A percentile compares a stretch with the other conserved stretches of the same genome.
Evolutionary conservation across 345 rosid genomes (phyloP).

Genomic region (Eucalyptus regnans): DNA sequence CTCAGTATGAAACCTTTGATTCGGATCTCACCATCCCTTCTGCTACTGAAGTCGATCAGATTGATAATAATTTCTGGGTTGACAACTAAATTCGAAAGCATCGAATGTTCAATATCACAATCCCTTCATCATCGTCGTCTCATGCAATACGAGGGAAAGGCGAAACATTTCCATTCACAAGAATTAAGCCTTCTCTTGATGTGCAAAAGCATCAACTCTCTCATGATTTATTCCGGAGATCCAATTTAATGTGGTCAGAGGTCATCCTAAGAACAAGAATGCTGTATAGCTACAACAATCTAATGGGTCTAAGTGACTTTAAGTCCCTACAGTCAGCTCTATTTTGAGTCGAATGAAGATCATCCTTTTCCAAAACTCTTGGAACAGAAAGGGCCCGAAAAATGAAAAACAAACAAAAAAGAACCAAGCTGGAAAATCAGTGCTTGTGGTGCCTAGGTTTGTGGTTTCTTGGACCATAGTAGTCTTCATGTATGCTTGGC

Average conservation of each 20-base stretch:
- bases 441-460: slow-evolving; percentile 34
- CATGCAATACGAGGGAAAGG: not conserved
- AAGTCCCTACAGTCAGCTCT: not conserved
- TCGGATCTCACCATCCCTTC: not conserved
- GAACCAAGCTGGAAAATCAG: not conserved
- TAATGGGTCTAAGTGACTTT: not conserved
- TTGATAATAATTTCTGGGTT: not conserved
- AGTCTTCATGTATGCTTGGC: slow-evolving; percentile 58
- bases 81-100: not conserved
- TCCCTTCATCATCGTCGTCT: not conserved
- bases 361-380: not conserved
- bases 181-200: not conserved
- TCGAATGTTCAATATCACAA: not conserved
- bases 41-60: not conserved
- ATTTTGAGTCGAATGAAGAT: not conserved
- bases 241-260: not conserved
- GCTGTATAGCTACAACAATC: not conserved
- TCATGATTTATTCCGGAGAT: not conserved
- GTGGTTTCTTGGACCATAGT: slow-evolving; percentile 49
- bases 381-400: not conserved
- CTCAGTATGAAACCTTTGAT: not conserved
- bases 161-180: slow-evolving; percentile 4
- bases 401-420: not conserved
- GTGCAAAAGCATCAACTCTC: not conserved
- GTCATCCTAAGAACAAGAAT: not conserved